Conservation (phyloP, 2,329 filamentous ascomycete species). For the Ciborinia camelliae region DNA sequence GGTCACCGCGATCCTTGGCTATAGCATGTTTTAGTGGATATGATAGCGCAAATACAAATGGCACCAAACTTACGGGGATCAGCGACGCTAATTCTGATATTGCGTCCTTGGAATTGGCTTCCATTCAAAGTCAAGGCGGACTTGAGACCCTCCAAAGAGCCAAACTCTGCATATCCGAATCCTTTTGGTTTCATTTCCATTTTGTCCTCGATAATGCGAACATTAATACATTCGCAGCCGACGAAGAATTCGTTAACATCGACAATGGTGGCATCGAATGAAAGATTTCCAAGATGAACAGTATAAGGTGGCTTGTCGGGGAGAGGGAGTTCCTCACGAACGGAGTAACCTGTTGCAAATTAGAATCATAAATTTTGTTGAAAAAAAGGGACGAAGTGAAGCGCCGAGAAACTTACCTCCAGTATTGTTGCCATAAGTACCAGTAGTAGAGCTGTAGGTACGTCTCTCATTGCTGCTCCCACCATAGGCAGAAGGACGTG, state of each 20-base stretch:
- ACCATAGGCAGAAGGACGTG: constrained; percentile 36
- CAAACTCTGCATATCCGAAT: constrained; percentile 97
- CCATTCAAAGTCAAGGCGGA: constrained; percentile 83
- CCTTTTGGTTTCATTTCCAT: constrained; percentile 92
- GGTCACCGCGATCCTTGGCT: constrained; percentile 76
- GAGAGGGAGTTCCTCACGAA: constrained; percentile 76
- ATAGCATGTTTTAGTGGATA: constrained; percentile 22
- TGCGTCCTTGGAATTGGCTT: constrained; percentile 78
- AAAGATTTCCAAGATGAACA: constrained; percentile 92
- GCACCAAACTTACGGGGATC: constrained; percentile 80
- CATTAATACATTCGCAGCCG: constrained; percentile 80
- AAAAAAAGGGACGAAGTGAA: neutral
- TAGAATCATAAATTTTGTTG: constrained; percentile 22
- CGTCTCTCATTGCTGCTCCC: constrained; percentile 31
- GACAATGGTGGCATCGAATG: constrained; percentile 84
- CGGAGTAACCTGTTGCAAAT: constrained; percentile 49
- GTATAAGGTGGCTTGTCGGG: constrained; percentile 93
- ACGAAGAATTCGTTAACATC: constrained; percentile 83
- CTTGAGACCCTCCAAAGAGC: constrained; percentile 81
- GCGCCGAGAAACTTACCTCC: constrained; percentile 31
- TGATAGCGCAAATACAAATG: constrained; percentile 18
- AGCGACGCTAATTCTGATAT: constrained; percentile 89
- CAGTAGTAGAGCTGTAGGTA: constrained; percentile 36
- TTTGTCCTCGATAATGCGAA: constrained; percentile 96
- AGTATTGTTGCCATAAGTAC: constrained; percentile 34